A percentile compares a stretch with the other conserved stretches of the same genome.
Conservation (phyloP, 176 grass and related monocot species). For the Calamus simplicifolius region DNA sequence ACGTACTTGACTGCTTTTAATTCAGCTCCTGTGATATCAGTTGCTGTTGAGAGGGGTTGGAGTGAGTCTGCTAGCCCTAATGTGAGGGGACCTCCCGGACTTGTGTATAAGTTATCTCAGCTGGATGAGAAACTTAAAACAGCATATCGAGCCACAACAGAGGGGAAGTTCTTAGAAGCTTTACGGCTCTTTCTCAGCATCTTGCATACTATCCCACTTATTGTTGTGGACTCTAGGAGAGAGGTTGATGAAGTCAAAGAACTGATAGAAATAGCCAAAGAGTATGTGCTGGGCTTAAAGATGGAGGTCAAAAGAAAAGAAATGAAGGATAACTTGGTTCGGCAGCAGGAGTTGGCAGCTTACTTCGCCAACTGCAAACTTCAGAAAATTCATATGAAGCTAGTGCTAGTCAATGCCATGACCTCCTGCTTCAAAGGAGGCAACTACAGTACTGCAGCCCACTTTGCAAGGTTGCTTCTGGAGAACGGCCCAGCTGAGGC, state of each 20-base stretch:
- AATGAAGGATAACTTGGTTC: conserved; percentile 36
- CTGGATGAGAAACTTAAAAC: conserved; percentile 87
- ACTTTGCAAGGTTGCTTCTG: conserved; percentile 84
- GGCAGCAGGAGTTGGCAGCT: conserved; percentile 55
- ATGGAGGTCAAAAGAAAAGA: conserved; percentile 88
- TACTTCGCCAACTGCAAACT: conserved; percentile 86
- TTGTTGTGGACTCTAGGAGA: conserved; percentile 79
- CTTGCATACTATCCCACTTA: conserved; percentile 64
- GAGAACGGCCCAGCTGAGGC: conserved; percentile 62
- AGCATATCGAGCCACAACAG: conserved; percentile 71
- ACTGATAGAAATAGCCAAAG: conserved; percentile 77
- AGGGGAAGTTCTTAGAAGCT: conserved; percentile 81
- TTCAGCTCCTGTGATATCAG: conserved; percentile 46
- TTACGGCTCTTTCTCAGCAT: conserved; percentile 72
- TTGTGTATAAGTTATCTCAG: conserved; percentile 76
- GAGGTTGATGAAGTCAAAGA: conserved; percentile 97
- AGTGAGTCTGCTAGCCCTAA: conserved; percentile 77
- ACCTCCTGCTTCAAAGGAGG: conserved; percentile 54
- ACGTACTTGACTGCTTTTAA: conserved; percentile 53
- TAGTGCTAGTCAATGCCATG: conserved; percentile 73
- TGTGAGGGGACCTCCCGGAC: conserved; percentile 69
- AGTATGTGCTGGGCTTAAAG: conserved; percentile 81
- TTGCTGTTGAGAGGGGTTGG: conserved; percentile 95
- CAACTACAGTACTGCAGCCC: conserved; percentile 59
- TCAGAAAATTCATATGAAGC: conserved; percentile 64